A percentile compares a stretch with the other conserved stretches of the same genome.
phyloP scores from a whole-genome alignment of 257 asterid species.

The Fraxinus anomala region DNA sequence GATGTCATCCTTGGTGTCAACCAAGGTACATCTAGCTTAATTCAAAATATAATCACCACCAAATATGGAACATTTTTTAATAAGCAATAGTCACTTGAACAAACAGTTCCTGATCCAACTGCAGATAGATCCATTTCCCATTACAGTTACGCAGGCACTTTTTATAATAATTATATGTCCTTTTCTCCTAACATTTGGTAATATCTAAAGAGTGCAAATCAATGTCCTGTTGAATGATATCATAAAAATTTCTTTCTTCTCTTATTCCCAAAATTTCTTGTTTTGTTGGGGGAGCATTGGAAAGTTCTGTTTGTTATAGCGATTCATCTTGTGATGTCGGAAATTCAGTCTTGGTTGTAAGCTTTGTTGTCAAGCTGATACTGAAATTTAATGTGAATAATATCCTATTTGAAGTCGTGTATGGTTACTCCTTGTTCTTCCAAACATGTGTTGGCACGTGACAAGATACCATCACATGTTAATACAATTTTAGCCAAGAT shows the following conservation, averaged over 20 bases:
- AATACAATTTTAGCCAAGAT: not conserved
- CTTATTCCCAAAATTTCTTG: not conserved
- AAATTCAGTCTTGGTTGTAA: not conserved
- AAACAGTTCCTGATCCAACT: not conserved
- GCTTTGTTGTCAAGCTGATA: not conserved
- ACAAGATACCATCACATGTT: not conserved
- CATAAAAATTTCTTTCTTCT: not conserved
- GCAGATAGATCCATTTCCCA: not conserved
- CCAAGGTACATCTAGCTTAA: too few relatives aligned
- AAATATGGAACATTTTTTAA: not conserved
- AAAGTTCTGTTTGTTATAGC: not conserved
- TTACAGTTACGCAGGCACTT: not conserved
- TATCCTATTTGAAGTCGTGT: not conserved
- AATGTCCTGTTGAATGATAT: not conserved
- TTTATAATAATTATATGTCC: too few relatives aligned
- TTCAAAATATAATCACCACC: not conserved
- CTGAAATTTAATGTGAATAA: not conserved
- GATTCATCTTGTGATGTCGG: not conserved
- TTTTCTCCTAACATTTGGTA: not conserved
- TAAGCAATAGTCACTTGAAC: not conserved
- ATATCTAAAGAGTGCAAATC: not conserved
- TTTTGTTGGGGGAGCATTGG: not conserved
- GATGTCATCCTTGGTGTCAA: too few relatives aligned
- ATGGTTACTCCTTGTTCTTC: not conserved
- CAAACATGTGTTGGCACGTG: not conserved